Evolutionary conservation across 2,329 filamentous ascomycete genomes (phyloP), one percentile per base, ranked within the genome.

Genomic region (Coniochaeta sp.): DNA sequence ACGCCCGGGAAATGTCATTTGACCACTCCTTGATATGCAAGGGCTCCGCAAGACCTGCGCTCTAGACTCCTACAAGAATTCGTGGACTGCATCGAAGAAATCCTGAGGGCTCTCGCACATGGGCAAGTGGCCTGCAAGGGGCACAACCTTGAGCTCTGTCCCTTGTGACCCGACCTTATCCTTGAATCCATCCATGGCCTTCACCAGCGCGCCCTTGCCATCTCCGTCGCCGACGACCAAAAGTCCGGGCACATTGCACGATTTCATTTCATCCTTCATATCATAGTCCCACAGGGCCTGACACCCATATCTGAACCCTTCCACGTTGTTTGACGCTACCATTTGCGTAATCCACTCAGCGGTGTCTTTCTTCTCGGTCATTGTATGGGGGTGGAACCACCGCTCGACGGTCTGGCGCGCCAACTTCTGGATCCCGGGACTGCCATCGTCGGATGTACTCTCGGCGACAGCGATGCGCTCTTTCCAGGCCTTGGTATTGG

Each of bases 401-500:
- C 91, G 80, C 60, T 82, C 78, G 0, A 91, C 88, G 0, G 91
- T 96, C 59, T 83, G 74, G 43, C 81, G 82, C 0, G 91, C 90
- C 7, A 96, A 79, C 58, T 83, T 77, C 54, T 74, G 77, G 38
- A 92, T 88, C 4, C 90, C 83, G 0, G 77, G 70, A 26, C 82
- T 81, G 1, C 79, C 78, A 11, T 81, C 77, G 6, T 71, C 72
- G 6, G 70, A 68, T 1, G 64, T 71, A n/a, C 76, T 75, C 67
- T 90, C 86, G 0, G 89, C 86, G 3, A 93, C 72, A 0, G 76
- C 82, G 60, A 91, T 88, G 31, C 91, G 87, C 50, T 93, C 89
- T 60, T 84, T 85, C 91, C 91, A 96, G 0, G 90, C 89, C 56
- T 85, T 82, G 3, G 87, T 88, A 76, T 96, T 96, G 38, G 86